phyloP scores from a whole-genome alignment of 768 basidiomycete genomes.

The Pulveroboletus ravenelii region DNA sequence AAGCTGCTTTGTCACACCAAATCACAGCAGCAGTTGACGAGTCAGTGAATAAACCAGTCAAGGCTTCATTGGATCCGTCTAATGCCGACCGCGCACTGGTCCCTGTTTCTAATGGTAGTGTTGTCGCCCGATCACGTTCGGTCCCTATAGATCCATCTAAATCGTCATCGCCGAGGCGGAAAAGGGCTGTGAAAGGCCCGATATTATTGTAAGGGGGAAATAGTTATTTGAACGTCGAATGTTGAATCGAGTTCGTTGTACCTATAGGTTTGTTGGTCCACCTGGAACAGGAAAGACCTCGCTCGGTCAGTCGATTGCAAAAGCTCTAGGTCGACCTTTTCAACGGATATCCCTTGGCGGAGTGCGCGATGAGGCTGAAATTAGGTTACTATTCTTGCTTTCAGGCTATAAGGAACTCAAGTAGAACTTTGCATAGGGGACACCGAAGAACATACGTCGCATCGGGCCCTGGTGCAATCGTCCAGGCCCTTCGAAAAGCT shows the following conservation, averaged over 20 bases:
- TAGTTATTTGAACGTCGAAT: background rate
- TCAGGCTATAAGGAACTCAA: conserved; percentile 11
- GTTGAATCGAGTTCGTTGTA: background rate
- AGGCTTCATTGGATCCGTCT: conserved; percentile 17
- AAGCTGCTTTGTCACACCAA: conserved; percentile 2
- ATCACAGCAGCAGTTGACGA: background rate
- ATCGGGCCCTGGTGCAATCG: conserved; percentile 77
- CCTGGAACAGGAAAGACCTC: conserved; percentile 92
- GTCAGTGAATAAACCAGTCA: conserved; percentile 17
- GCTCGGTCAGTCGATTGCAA: conserved; percentile 83
- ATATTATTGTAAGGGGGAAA: conserved; percentile 52
- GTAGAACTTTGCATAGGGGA: conserved; percentile 31
- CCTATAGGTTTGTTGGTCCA: conserved; percentile 76
- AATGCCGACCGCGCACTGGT: conserved; percentile 22
- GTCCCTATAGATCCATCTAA: conserved; percentile 4
- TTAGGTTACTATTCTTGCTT: conserved; percentile 33
- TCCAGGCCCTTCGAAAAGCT: conserved; percentile 82
- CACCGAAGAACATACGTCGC: conserved; percentile 89
- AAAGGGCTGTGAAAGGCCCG: conserved; percentile 59
- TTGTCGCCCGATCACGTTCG: conserved; percentile 10
- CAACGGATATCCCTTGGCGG: conserved; percentile 90
- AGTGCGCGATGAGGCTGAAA: conserved; percentile 88
- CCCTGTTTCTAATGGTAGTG: conserved; percentile 10
- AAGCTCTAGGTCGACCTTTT: conserved; percentile 79
- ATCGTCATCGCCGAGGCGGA: conserved; percentile 7